Conservation (phyloP, 345 rosid species). For the Limnanthes douglasii region DNA sequence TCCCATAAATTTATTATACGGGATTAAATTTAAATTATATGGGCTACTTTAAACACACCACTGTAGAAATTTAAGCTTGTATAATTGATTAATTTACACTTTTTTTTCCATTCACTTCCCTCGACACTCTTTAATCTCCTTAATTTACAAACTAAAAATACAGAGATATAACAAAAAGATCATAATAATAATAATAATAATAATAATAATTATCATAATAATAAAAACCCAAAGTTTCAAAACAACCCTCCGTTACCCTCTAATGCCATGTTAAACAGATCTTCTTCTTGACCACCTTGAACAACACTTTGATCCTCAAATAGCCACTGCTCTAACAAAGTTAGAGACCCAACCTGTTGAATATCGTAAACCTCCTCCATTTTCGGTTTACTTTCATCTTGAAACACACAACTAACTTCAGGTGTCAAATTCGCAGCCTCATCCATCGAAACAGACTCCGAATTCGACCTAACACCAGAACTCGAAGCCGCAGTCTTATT, state of each 20-base stretch:
- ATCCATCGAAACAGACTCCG: conserved; percentile 12
- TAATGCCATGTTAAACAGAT: conserved; percentile 24
- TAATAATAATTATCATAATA: no score
- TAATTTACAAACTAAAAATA: no score
- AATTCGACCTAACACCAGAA: conserved; percentile 7
- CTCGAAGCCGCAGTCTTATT: not conserved
- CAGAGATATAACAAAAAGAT: no score
- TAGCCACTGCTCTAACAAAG: conserved; percentile 61
- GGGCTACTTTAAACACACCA: no score
- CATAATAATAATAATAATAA: no score
- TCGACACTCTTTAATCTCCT: no score
- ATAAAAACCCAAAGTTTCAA: no score
- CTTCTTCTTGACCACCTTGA: conserved; percentile 21
- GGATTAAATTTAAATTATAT: no score
- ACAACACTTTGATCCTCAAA: conserved; percentile 30
- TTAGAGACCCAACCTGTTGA: conserved; percentile 29
- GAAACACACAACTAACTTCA: conserved; percentile 25
- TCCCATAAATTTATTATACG: no score
- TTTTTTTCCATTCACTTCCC: no score
- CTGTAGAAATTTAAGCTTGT: no score
- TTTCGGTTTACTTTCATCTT: conserved; percentile 30
- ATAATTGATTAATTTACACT: no score
- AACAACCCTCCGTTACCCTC: conserved; percentile 22
- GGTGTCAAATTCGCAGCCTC: conserved; percentile 18
- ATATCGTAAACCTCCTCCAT: conserved; percentile 14